Percentiles rank a stretch among this genome's conserved stretches.
phyloP scores from a whole-genome alignment of 352 stramenopile genomes.

The Pythium vanterpoolii region DNA sequence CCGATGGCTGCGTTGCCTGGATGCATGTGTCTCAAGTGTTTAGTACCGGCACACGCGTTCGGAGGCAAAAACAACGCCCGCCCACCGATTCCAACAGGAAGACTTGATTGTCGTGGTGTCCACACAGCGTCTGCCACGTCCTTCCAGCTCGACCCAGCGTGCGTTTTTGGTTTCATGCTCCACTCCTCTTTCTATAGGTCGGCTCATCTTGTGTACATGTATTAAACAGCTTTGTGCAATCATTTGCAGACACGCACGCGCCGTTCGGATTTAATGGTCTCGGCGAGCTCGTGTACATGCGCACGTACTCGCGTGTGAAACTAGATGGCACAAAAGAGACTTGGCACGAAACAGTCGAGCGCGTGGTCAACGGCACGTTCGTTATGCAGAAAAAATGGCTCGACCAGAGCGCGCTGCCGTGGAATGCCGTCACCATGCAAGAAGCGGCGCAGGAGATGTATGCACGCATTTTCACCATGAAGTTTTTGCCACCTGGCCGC shows the following conservation, averaged over 20 bases:
- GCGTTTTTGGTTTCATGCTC: not conserved
- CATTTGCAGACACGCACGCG: constrained; percentile 45
- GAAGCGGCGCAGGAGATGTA: constrained; percentile 88
- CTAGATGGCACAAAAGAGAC: constrained; percentile 74
- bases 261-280: constrained; percentile 94
- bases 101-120: not conserved
- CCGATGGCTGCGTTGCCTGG: too few species aligned
- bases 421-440: constrained; percentile 60
- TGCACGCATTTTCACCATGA: constrained; percentile 91
- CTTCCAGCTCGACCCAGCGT: constrained; percentile 17
- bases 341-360: constrained; percentile 91
- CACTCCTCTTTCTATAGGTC: too few species aligned
- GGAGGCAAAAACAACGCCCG: too few species aligned
- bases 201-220: too few species aligned
- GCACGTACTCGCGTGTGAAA: constrained; percentile 89
- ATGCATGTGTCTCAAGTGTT: too few species aligned
- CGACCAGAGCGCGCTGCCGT: constrained; percentile 40
- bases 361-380: constrained; percentile 93
- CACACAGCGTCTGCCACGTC: not conserved
- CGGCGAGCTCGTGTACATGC: constrained; percentile 90
- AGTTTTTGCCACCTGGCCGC: constrained; percentile 91
- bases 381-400: constrained; percentile 91
- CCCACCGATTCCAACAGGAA: too few species aligned
- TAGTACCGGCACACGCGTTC: too few species aligned
- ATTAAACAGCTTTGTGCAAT: constrained; percentile 36